These are phyloP conservation scores for Pestalotiopsis sp. DNA, from an alignment of 2,329 filamentous ascomycete genomes.

Conservation along the genomic window DNA sequence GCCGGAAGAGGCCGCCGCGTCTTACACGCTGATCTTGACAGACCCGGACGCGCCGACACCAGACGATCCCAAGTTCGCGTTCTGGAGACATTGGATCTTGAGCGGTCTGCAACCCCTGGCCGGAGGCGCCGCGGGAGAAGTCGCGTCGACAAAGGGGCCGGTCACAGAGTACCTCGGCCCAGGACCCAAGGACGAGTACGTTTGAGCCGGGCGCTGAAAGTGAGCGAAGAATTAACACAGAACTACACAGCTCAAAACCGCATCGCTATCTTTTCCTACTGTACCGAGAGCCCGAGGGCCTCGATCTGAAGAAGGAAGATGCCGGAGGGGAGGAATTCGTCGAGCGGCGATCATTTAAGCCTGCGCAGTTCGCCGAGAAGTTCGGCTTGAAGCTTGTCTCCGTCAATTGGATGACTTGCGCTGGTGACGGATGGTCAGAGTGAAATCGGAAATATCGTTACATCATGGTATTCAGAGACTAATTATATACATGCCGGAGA, in stretches of 20 bases:
- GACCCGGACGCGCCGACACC: conserved; percentile 59
- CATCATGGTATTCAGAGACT: background rate
- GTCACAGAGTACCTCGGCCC: conserved; percentile 47
- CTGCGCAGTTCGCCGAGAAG: conserved; percentile 39
- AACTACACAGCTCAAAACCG: conserved; percentile 42
- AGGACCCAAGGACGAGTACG: conserved; percentile 49
- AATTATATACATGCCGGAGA: too few species aligned
- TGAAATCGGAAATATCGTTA: background rate
- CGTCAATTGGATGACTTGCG: conserved; percentile 49
- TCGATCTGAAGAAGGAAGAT: conserved; percentile 40
- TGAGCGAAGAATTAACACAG: background rate
- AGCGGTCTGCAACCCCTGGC: conserved; percentile 38
- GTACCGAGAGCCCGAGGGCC: conserved; percentile 40
- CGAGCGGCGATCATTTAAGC: conserved; percentile 44
- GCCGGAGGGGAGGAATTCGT: conserved; percentile 50
- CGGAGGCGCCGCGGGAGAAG: conserved; percentile 20
- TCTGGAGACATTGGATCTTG: conserved; percentile 58
- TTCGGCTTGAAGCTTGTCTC: conserved; percentile 41
- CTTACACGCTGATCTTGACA: conserved; percentile 51
- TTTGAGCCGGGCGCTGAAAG: conserved; percentile 1
- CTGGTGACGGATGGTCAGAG: conserved; percentile 44
- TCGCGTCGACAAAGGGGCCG: conserved; percentile 30
- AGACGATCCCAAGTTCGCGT: conserved; percentile 56
- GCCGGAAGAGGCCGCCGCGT: conserved; percentile 32
- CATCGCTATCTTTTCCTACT: conserved; percentile 50